A percentile compares a stretch with the other conserved stretches of the same genome.
phyloP scores from a whole-genome alignment of 2,329 filamentous ascomycete genomes.

The Alternaria hordeiaustralica region DNA sequence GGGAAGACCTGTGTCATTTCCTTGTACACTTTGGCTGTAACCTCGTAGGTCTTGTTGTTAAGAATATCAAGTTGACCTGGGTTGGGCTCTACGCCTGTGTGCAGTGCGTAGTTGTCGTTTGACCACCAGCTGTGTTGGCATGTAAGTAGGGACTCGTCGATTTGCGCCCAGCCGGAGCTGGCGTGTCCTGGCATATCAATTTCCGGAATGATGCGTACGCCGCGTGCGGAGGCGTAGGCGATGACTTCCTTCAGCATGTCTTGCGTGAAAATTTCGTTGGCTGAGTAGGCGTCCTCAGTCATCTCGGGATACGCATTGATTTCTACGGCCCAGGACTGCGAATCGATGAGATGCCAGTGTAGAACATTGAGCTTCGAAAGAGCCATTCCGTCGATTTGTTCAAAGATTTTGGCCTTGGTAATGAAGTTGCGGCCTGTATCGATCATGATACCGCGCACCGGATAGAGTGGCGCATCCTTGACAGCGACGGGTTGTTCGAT shows the following conservation, averaged over 20 bases:
- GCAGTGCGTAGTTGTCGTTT: constrained; percentile 61
- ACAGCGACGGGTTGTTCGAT: constrained; percentile 62
- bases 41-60: constrained; percentile 62
- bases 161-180: constrained; percentile 61
- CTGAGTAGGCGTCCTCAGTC: constrained; percentile 62
- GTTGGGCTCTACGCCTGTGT: constrained; percentile 64
- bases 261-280: constrained; percentile 56
- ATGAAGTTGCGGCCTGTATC: constrained; percentile 64
- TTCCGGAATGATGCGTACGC: constrained; percentile 66
- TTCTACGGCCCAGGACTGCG: constrained; percentile 63
- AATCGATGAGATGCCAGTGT: constrained; percentile 64
- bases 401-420: constrained; percentile 57
- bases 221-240: constrained; percentile 60
- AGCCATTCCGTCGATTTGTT: constrained; percentile 63
- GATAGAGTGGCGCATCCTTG: constrained; percentile 59
- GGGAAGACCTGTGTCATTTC: constrained; percentile 60
- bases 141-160: constrained; percentile 63
- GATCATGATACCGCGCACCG: constrained; percentile 63
- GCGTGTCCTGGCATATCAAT: constrained; percentile 68
- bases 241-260: constrained; percentile 54
- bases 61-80: constrained; percentile 64
- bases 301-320: constrained; percentile 59
- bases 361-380: constrained; percentile 64
- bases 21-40: constrained; percentile 61
- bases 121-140: constrained; percentile 67